These are phyloP conservation scores for California macrophylla DNA, from an alignment of 441 rosid genomes.

Conservation along the genomic window DNA sequence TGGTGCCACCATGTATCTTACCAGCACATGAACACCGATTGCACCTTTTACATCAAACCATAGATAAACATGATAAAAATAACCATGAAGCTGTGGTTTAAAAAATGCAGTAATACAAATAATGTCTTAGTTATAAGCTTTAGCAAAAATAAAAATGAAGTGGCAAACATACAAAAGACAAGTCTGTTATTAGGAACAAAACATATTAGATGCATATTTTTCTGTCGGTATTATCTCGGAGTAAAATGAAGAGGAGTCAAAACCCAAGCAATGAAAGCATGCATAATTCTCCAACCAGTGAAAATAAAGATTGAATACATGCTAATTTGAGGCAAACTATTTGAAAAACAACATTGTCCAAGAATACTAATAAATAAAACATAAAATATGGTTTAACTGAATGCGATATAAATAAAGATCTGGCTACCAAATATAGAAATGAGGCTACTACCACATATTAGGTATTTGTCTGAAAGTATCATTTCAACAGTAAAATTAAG, in stretches of 20 bases:
- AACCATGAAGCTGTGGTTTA: neutral
- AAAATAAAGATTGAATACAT: neutral
- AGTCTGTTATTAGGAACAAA: neutral
- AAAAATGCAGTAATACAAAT: neutral
- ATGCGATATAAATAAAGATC: neutral
- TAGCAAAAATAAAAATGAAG: neutral
- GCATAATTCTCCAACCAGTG: constrained; percentile 1
- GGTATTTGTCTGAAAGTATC: neutral
- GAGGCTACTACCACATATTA: neutral
- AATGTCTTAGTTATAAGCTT: neutral
- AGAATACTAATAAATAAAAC: neutral
- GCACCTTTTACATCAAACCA: neutral
- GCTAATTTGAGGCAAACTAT: neutral
- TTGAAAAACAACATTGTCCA: neutral
- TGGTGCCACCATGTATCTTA: neutral
- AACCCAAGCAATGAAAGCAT: neutral
- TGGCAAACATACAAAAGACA: neutral
- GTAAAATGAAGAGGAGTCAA: neutral
- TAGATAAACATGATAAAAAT: neutral
- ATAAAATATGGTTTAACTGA: too few relatives aligned
- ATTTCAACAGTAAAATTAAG: neutral
- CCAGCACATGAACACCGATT: neutral
- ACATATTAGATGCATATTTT: neutral
- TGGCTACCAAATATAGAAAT: neutral
- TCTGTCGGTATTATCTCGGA: neutral